Evolutionary conservation across 148 eudicot species (phyloP), one percentile per base, ranked within the genome.

Genomic region (Mesembryanthemum crystallinum): DNA sequence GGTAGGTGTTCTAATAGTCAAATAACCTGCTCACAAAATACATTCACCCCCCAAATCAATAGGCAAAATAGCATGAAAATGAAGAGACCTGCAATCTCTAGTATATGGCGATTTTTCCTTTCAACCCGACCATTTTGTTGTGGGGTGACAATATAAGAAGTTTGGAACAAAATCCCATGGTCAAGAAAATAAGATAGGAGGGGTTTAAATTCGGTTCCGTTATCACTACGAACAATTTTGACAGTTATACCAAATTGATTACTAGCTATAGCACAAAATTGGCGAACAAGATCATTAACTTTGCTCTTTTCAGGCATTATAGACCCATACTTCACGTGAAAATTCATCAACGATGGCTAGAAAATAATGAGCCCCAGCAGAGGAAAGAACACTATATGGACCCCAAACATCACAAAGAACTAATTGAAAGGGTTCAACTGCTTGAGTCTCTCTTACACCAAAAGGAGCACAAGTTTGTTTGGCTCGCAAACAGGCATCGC

Each of bases 1-100:
- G 1, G 17, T 35, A 23, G 52, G 75, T 9, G 75, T 72, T 1
- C 66, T 45, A 13, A 25, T 72, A n/a, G 58, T 72, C 29, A 72
- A 59, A 8, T 72, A 72, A 0, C 45, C 66, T 3, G 52, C 52
- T 1, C 3, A 30, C 18, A 58, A 12, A 28, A 71, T 23, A 55
- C 62, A 55, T 30, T 59, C 42, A 29, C 75, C 51, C 65, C 25
- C 24, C 23, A 72, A 72, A 21, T 54, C 3, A 2, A 35, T 58
- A n/a, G 75, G 20, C 20, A 62, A 14, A 12, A 4, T 27, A 0
- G 66, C 66, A 27, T 62, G 37, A 29, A 62, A 62, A 29, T 13
- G 21, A 1, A 62, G 27, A 28, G 66, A 27, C 17, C 66, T 5
- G 6, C 35, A 28, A 62, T 37, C 5, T 62, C 24, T 5, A 62